Conservation (phyloP, 163 green algal species). For the Scenedesmus sp. region DNA sequence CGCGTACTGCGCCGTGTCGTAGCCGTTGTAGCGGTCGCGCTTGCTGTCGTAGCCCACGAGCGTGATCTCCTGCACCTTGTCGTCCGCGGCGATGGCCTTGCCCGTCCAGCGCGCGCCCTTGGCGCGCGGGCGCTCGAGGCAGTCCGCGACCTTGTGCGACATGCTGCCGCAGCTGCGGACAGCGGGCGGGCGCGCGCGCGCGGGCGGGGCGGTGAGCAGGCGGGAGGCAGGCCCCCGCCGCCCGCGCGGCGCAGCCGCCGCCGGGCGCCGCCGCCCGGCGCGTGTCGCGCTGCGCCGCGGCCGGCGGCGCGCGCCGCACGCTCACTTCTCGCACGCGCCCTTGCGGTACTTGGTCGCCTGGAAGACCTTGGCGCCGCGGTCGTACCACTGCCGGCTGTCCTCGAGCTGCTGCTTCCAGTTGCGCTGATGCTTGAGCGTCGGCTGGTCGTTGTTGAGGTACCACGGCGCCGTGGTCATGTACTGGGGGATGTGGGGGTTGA, state of each 20-base stretch:
- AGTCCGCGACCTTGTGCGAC: slow-evolving; percentile 96
- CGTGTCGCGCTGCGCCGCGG: too few relatives aligned
- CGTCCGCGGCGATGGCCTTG: slow-evolving; percentile 96
- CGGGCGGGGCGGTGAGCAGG: not conserved
- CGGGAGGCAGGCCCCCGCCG: not conserved
- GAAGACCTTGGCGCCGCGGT: slow-evolving; percentile 92
- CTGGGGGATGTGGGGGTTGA: slow-evolving; percentile 99
- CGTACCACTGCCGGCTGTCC: slow-evolving; percentile 88
- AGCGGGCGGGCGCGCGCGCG: not conserved
- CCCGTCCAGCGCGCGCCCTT: slow-evolving; percentile 90
- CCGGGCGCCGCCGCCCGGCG: too few relatives aligned
- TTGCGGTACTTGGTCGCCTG: slow-evolving; percentile 97
- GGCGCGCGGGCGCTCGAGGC: slow-evolving; percentile 94
- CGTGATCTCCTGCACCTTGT: slow-evolving; percentile 92
- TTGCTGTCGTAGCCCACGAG: slow-evolving; percentile 92
- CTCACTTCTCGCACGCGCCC: slow-evolving; percentile 97
- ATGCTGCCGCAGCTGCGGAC: slow-evolving; percentile 93
- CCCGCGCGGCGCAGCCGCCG: too few relatives aligned
- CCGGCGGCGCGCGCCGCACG: not conserved
- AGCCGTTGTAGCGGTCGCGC: slow-evolving; percentile 97
- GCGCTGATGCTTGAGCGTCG: slow-evolving; percentile 97
- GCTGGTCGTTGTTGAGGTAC: slow-evolving; percentile 89
- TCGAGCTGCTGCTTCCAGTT: slow-evolving; percentile 88
- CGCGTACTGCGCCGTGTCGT: slow-evolving; percentile 87
- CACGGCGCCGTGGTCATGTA: slow-evolving; percentile 89